Evolutionary conservation across 495 filamentous ascomycete species (phyloP).

Genomic region (Annulohypoxylon maeteangense): DNA sequence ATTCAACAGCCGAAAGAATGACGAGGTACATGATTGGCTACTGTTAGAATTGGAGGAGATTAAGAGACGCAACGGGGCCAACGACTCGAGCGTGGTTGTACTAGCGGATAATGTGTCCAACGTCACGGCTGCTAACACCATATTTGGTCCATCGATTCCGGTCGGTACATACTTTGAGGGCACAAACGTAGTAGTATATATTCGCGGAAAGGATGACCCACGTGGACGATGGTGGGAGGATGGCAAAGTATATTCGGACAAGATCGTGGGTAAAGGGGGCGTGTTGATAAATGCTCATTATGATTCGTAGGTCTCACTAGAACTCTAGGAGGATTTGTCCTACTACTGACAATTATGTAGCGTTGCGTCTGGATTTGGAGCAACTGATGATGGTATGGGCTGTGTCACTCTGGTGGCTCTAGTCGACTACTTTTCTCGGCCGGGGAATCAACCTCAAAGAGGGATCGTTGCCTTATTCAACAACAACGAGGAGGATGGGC

Average conservation of each 20-base stretch:
- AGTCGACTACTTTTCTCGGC: constrained; percentile 85
- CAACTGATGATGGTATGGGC: constrained; percentile 93
- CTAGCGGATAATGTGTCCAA: constrained; percentile 88
- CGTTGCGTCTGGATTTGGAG: constrained; percentile 87
- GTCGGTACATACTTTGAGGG: constrained; percentile 85
- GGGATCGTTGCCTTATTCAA: constrained; percentile 90
- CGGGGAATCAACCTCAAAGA: constrained; percentile 77
- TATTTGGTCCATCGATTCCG: constrained; percentile 30
- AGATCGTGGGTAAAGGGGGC: constrained; percentile 71
- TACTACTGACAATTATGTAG: constrained; percentile 55
- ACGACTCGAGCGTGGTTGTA: constrained; percentile 62
- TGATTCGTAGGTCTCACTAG: constrained; percentile 62
- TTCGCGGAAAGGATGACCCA: constrained; percentile 81
- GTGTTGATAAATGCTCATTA: constrained; percentile 96
- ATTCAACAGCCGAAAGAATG: constrained; percentile 86
- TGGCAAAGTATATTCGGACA: constrained; percentile 51
- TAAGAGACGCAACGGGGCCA: constrained; percentile 62
- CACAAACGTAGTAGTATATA: constrained; percentile 91
- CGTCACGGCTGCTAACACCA: constrained; percentile 61
- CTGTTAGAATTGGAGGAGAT: constrained; percentile 76
- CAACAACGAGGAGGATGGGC: constrained; percentile 94
- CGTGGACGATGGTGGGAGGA: constrained; percentile 71
- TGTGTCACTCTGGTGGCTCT: constrained; percentile 87
- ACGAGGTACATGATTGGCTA: constrained; percentile 81
- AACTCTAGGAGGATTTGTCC: not conserved